Evolutionary conservation across 495 filamentous ascomycete species (phyloP), one percentile per base, ranked within the genome.

Genomic region (Neurospora sp.): DNA sequence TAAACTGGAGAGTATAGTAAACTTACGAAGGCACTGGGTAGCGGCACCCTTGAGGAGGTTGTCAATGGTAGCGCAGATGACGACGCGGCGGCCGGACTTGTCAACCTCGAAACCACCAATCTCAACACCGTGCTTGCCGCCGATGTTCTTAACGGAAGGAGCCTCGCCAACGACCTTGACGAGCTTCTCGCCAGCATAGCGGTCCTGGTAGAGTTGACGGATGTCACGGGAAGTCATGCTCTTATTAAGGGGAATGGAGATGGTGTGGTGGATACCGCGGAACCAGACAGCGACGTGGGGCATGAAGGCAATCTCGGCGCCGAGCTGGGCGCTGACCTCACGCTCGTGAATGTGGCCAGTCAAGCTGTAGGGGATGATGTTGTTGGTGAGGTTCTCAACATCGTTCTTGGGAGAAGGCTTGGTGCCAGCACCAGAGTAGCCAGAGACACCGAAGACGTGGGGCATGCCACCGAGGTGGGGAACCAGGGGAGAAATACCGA

Each of bases 231-330:
- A 92, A 9, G 90, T 92, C 91, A 98, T 94, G 74, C 88, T 86
- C 79, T 93, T 86, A 75, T 90, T 90, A 18, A 98, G 86, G 18
- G 96, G 96, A 45, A 98, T 93, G 81, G 87, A 92, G 82, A 98
- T 94, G 42, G 94, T 92, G 83, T 97, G 94, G 75, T 90, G 91
- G 77, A 99, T 99, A 70, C 96, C 96, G 81, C 96, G 93, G 88
- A 99, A 99, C 96, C 96, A 98, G 35, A 92, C 89, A 20, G 94
- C 94, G 22, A 99, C 96, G 81, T 99, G 96, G 41, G 96, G 96
- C 72, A 96, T 90, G 79, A 99, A 99, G 8, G 93, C 92, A 35
- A 97, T 89, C 59, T 89, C 85, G 22, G 85, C 86, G 61, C 92
- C 93, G 10, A 98, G 88, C 80, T 95, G 94, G 65, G 81, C 76